These are phyloP conservation scores for Leccinellum rugosiceps DNA, from an alignment of 768 basidiomycete genomes.

Conservation along the genomic window DNA sequence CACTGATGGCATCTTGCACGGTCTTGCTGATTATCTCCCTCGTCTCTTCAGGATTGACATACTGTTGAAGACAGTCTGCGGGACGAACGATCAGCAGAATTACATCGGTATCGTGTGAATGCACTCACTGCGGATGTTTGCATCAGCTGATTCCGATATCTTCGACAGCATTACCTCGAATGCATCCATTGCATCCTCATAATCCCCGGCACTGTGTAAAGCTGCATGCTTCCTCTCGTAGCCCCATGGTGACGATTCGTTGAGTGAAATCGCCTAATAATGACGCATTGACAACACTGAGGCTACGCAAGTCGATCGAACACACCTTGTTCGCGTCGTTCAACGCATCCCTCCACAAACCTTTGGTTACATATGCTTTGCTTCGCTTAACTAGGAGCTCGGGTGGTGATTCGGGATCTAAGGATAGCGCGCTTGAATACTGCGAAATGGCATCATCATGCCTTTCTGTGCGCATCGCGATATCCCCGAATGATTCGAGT, in stretches of 20 bases:
- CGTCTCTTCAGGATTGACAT: background rate
- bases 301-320: background rate
- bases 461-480: background rate
- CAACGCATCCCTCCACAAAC: background rate
- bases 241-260: background rate
- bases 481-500: background rate
- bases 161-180: constrained; percentile 1
- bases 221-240: constrained; percentile 3
- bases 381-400: background rate
- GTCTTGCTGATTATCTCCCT: background rate
- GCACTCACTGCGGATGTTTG: background rate
- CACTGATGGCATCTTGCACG: background rate
- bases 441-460: background rate
- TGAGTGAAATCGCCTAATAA: constrained; percentile 1
- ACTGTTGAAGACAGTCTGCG: background rate
- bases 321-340: background rate
- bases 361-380: background rate
- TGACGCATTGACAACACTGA: background rate
- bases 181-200: background rate
- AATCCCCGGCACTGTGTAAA: background rate
- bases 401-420: background rate
- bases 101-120: background rate
- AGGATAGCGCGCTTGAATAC: background rate
- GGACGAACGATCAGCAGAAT: background rate
- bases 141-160: background rate